Conservation (phyloP, 352 stramenopile species). For the Globisporangium paroecandrum region DNA sequence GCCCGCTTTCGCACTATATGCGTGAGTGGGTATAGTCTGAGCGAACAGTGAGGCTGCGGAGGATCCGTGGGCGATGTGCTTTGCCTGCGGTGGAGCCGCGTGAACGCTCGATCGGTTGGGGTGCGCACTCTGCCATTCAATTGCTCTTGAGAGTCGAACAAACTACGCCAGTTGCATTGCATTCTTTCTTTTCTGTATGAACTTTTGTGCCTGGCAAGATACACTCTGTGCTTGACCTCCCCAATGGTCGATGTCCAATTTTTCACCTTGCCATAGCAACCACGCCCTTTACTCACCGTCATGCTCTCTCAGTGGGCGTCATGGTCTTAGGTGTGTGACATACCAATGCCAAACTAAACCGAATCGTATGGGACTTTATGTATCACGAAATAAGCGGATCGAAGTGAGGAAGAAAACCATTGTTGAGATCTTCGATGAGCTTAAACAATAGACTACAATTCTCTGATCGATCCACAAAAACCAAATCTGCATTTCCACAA, state of each 20-base stretch:
- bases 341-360: slow-evolving; percentile 2
- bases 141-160: slow-evolving; percentile 43
- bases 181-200: slow-evolving; percentile 14
- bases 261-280: slow-evolving; percentile 73
- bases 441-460: slow-evolving; percentile 85
- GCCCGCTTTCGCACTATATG: slow-evolving; percentile 45
- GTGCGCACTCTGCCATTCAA: slow-evolving; percentile 9
- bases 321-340: slow-evolving; percentile 83
- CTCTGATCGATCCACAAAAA: slow-evolving; percentile 69
- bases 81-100: slow-evolving; percentile 27
- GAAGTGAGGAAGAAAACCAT: slow-evolving; percentile 75
- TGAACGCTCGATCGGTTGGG: slow-evolving; percentile 26
- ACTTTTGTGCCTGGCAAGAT: slow-evolving; percentile 46
- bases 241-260: slow-evolving; percentile 81
- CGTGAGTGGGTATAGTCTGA: slow-evolving; percentile 80
- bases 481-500: background rate
- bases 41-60: slow-evolving; percentile 48
- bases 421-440: slow-evolving; percentile 74
- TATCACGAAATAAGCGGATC: slow-evolving; percentile 20
- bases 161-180: slow-evolving; percentile 4
- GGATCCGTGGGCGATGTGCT: slow-evolving; percentile 29
- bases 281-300: slow-evolving; percentile 73
- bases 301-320: slow-evolving; percentile 46
- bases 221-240: slow-evolving; percentile 86
- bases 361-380: background rate